Evolutionary conservation across 108 stramenopile species (phyloP).

Genomic region (Aurantiochytrium sp.): DNA sequence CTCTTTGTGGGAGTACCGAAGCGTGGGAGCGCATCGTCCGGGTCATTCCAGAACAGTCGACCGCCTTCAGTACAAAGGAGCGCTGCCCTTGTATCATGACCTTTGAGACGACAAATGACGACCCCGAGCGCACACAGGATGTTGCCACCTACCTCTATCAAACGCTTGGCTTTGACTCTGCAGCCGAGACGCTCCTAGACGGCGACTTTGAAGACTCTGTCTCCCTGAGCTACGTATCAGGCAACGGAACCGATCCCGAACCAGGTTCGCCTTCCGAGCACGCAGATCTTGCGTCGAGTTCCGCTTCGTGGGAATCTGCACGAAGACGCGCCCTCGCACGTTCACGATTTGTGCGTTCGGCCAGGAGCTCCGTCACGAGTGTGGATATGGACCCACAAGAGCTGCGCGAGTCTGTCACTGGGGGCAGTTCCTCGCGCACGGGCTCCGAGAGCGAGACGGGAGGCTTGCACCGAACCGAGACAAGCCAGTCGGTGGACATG

Average conservation of each 20-base stretch:
- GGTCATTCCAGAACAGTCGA: slow-evolving; percentile 67
- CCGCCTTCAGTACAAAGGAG: slow-evolving; percentile 90
- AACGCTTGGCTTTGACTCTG: slow-evolving; percentile 60
- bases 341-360: background rate
- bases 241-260: slow-evolving; percentile 12
- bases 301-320: background rate
- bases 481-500: background rate
- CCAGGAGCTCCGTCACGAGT: background rate
- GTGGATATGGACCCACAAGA: background rate
- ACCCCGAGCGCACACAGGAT: slow-evolving; percentile 66
- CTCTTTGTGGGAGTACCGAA: slow-evolving; percentile 80
- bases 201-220: background rate
- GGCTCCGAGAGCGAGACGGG: background rate
- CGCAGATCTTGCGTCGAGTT: background rate
- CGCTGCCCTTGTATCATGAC: slow-evolving; percentile 86
- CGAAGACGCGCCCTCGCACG: background rate
- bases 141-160: slow-evolving; percentile 86
- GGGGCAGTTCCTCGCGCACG: background rate
- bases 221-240: slow-evolving; percentile 14
- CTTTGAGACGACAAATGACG: slow-evolving; percentile 68
- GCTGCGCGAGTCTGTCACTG: background rate
- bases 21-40: slow-evolving; percentile 68
- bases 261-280: too few species aligned
- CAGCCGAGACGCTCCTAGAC: background rate
- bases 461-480: background rate